Base-by-base conservation (phyloP, 495 filamentous ascomycete species). In the Wilcoxina mikolae region DNA sequence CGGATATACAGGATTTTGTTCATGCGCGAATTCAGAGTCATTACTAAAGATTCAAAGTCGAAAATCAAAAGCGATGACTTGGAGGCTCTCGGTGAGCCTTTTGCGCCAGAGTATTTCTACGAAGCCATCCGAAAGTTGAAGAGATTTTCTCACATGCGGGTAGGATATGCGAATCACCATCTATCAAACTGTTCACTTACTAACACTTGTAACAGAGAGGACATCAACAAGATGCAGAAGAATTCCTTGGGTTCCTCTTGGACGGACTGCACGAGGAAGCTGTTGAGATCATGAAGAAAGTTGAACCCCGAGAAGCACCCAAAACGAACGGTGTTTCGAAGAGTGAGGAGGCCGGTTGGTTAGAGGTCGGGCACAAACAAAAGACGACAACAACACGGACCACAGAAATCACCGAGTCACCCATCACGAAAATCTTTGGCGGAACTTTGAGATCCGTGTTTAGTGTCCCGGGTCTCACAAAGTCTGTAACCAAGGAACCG, bases 141-240 rank as follows among this genome's bases (percentile, higher is more conserved):
- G 39, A 80, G 87, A 44, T 96, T 98, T 69, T 77, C 86, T 20
- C 82, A 83, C 61, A 95, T 98, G 91, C 77, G 83, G 65, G 81
- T 88, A 74, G 67, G 78, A 27, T 51, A 46, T 33, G 38, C 28
- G 17, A 28, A 22, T 22, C 43, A 12, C 20, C 20, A 52, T 11
- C 2, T 46, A 46, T 46, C 43, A 46, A 12, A 11, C 31, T 5
- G 31, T 5, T 15, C 31, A 35, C 22, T 17, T 59, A 51, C 68
- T 74, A 65, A 73, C 52, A 26, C 23, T 54, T 12, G 52, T 11
- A 24, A 18, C 52, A 87, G 81, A 83, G 88, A 47, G 91, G 91
- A 1, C 93, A 96, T 55, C 91, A 98, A 65, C 89, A 98, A 74
- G 91, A 98, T 71, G 93, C 93, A 7, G 87, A 98, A 66, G 91